phyloP scores from a whole-genome alignment of 2,329 filamentous ascomycete genomes.

The Colletotrichum siamense region DNA sequence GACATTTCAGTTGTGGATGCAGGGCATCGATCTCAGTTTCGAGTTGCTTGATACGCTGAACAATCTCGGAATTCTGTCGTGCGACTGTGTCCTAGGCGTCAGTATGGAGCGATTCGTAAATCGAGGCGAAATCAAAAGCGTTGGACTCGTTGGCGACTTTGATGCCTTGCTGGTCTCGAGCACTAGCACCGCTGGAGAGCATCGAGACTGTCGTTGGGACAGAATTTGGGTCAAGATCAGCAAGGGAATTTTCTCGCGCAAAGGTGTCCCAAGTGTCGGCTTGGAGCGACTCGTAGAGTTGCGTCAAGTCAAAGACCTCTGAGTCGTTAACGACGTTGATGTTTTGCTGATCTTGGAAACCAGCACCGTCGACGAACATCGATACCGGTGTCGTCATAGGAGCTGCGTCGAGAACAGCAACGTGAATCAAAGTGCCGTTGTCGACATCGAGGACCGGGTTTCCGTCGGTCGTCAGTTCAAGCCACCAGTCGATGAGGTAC shows the following conservation, averaged over 20 bases:
- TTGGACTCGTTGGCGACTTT: background rate
- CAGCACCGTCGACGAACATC: background rate
- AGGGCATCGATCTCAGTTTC: background rate
- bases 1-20: background rate
- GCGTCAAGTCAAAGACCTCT: no score
- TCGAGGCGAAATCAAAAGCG: background rate
- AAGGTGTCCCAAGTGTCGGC: background rate
- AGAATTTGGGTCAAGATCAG: background rate
- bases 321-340: no score
- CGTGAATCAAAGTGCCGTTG: background rate
- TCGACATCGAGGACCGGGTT: background rate
- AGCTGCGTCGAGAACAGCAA: background rate
- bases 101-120: background rate
- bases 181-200: background rate
- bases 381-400: background rate
- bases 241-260: background rate
- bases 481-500: background rate
- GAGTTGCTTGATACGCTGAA: background rate
- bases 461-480: background rate
- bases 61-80: background rate
- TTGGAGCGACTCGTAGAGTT: background rate
- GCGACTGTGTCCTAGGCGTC: background rate
- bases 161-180: background rate
- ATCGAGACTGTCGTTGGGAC: no score
- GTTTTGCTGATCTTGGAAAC: no score